Conservation (phyloP, 306 rosid genomes). For the Lathyrus aphaca region DNA sequence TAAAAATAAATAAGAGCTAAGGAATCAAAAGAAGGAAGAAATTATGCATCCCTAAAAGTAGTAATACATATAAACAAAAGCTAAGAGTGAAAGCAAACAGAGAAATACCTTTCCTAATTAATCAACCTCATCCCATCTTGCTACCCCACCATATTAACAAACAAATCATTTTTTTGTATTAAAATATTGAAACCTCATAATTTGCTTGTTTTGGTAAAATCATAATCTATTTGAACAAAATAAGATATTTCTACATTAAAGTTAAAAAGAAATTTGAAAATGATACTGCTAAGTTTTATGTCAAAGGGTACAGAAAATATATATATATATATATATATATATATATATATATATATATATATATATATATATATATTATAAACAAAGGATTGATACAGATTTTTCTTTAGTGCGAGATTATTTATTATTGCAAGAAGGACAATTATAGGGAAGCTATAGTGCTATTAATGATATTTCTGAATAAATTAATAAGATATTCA, state of each 20-base stretch:
- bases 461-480: too few species aligned
- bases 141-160: constrained; percentile 38
- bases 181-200: constrained; percentile 39
- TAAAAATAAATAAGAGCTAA: background rate
- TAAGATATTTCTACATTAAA: constrained; percentile 3
- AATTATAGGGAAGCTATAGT: too few species aligned
- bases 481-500: too few species aligned
- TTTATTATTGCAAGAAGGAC: too few species aligned
- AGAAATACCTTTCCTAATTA: constrained; percentile 39
- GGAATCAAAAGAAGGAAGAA: constrained; percentile 25
- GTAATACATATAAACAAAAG: constrained; percentile 2
- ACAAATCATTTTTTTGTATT: constrained; percentile 17
- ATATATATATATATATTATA: background rate
- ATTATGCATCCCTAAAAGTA: constrained; percentile 1
- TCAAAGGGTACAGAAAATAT: background rate
- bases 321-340: background rate
- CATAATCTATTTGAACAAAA: constrained; percentile 1
- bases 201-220: constrained; percentile 64
- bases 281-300: constrained; percentile 28
- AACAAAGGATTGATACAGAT: background rate
- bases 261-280: background rate
- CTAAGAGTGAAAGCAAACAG: background rate
- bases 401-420: too few species aligned
- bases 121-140: constrained; percentile 33
- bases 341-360: background rate